Conservation (phyloP, 2,329 filamentous ascomycete genomes). For the Penicillium paneum region DNA sequence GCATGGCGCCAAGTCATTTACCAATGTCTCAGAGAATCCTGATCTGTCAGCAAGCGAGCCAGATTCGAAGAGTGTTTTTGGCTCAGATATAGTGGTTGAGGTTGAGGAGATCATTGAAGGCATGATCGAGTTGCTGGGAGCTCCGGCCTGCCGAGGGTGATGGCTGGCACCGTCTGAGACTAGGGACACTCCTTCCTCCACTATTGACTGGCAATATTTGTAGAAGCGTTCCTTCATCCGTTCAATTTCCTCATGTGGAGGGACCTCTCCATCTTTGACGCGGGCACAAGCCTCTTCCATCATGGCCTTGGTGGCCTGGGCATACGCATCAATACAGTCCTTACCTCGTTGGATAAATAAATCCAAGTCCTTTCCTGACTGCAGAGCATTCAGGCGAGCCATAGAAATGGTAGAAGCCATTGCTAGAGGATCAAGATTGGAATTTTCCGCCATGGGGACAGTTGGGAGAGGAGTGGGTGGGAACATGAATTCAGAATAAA, state of each 20-base stretch:
- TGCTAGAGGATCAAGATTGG: neutral
- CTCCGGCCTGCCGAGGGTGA: neutral
- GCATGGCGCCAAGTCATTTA: neutral
- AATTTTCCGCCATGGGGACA: constrained; percentile 12
- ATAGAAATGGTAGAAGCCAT: neutral
- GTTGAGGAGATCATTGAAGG: neutral
- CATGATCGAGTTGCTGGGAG: neutral
- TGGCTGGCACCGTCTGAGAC: neutral
- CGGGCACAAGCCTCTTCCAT: constrained; percentile 2
- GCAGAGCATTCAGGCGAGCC: neutral
- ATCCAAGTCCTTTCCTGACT: neutral
- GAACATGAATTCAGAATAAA: neutral
- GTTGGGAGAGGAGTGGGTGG: constrained; percentile 9
- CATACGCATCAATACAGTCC: constrained; percentile 2
- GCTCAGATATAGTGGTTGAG: neutral
- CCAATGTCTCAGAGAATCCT: neutral
- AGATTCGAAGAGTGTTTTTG: neutral
- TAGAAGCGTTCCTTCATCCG: constrained; percentile 21
- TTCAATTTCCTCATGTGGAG: constrained; percentile 3
- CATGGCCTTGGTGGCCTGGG: constrained; percentile 2
- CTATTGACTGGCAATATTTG: constrained; percentile 15
- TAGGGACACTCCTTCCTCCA: neutral
- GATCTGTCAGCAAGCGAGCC: neutral
- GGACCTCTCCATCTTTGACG: neutral
- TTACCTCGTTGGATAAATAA: neutral